Conservation (phyloP, 2,329 filamentous ascomycete genomes). For the Exserohilum rostratum region DNA sequence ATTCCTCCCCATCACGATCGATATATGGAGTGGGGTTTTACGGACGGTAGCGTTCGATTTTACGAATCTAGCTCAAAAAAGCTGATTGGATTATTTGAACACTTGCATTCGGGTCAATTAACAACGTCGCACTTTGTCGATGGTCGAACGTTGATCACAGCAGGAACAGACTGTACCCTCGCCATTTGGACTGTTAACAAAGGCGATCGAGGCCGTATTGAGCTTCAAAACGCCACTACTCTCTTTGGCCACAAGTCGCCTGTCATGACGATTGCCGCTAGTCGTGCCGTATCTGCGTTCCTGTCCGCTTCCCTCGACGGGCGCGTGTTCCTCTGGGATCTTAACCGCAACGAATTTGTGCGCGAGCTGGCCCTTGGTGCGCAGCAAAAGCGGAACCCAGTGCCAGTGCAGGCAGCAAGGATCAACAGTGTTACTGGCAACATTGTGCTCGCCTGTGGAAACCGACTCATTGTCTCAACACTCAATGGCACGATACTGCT, state of each 20-base stretch:
- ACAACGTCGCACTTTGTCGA: conserved; percentile 85
- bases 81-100: conserved; percentile 87
- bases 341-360: conserved; percentile 88
- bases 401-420: conserved; percentile 69
- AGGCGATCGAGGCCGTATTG: conserved; percentile 67
- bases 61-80: conserved; percentile 83
- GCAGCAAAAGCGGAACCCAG: conserved; percentile 27
- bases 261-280: conserved; percentile 81
- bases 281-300: conserved; percentile 85
- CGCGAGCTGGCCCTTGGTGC: conserved; percentile 65
- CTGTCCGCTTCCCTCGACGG: conserved; percentile 84
- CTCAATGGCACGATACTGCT: conserved; percentile 85
- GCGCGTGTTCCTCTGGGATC: conserved; percentile 87
- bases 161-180: conserved; percentile 89
- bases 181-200: conserved; percentile 78
- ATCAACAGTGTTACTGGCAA: conserved; percentile 93
- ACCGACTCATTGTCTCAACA: conserved; percentile 78
- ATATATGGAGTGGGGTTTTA: conserved; percentile 94
- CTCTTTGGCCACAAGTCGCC: conserved; percentile 90
- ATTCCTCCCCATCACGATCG: conserved; percentile 86
- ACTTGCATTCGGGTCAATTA: conserved; percentile 89
- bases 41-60: conserved; percentile 90
- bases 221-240: conserved; percentile 77
- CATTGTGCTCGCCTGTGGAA: conserved; percentile 81
- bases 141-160: conserved; percentile 87